phyloP scores from a whole-genome alignment of 2,329 filamentous ascomycete genomes.

The Podosphaera fusca region DNA sequence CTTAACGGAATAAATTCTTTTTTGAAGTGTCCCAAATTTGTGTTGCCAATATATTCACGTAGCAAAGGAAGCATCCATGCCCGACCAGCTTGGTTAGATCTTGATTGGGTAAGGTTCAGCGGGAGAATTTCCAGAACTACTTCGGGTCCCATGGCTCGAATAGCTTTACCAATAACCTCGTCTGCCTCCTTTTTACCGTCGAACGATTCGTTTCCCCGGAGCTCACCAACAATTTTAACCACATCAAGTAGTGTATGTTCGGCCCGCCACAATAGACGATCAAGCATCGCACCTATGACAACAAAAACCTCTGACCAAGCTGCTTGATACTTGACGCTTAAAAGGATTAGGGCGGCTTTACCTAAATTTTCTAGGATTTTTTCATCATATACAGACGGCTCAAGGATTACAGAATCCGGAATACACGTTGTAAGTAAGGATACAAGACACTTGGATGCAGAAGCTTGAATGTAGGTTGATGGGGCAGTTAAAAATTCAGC shows the following conservation, averaged over 20 bases:
- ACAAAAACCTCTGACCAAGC: conserved; percentile 92
- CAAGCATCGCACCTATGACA: conserved; percentile 69
- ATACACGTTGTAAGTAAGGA: conserved; percentile 84
- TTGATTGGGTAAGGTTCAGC: conserved; percentile 60
- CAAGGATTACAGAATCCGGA: conserved; percentile 57
- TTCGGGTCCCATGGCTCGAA: conserved; percentile 75
- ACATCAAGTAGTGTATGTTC: conserved; percentile 56
- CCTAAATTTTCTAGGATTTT: conserved; percentile 68
- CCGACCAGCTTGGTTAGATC: conserved; percentile 55
- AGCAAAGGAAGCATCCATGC: conserved; percentile 90
- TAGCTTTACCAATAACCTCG: conserved; percentile 65
- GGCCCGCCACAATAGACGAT: conserved; percentile 64
- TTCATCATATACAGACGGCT: conserved; percentile 82
- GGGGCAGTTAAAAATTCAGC: conserved; percentile 63
- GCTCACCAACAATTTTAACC: conserved; percentile 59
- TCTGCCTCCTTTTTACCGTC: conserved; percentile 88
- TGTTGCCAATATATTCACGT: conserved; percentile 75
- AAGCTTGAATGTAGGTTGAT: conserved; percentile 81
- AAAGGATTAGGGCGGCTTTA: conserved; percentile 45
- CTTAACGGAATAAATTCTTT: conserved; percentile 72
- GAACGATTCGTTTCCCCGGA: conserved; percentile 74
- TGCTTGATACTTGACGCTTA: conserved; percentile 78
- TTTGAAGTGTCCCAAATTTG: conserved; percentile 65
- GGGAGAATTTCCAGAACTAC: conserved; percentile 63
- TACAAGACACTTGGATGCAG: conserved; percentile 81